Evolutionary conservation across 208 protist genomes (phyloP), one percentile per base, ranked within the genome.

Genomic region (Crithidia mellificae): DNA sequence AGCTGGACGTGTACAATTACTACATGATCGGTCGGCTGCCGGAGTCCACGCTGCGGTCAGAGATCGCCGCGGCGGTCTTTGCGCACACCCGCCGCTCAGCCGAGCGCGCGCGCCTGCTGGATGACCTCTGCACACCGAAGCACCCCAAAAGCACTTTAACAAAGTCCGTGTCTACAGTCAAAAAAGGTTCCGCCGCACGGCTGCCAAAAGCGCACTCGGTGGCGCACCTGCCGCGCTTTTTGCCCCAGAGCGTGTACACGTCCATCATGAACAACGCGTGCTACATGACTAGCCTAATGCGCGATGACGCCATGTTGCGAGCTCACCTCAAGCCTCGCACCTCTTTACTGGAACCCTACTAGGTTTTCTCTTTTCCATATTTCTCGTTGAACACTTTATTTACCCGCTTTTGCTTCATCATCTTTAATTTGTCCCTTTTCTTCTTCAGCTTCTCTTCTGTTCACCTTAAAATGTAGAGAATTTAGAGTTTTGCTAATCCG

Each of bases 211-310:
- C 24, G 44, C 41, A 14, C 2, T 53, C 22, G 7, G 43, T 19
- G 20, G 57, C 53, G n/a, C 47, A 44, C 22, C 38, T 80, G 41
- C 76, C 80, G 9, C 39, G 41, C 7, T 87, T 93, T 63, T 63
- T 93, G 20, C 62, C 75, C 0, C 29, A 65, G 0, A 47, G 46
- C 32, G 73, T 70, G 19, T 76, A 77, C 38, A 49, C 52, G 17
- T 61, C 72, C 12, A 77, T 91, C 15, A 53, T 91, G 29, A 76
- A 91, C 62, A 93, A 93, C 63, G 74, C 80, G 8, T 93, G 88
- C 68, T 87, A 83, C 50, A 52, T 91, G 30, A 83, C 85, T 11
- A 83, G 84, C 58, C 56, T 81, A 5, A 68, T 93, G 36, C 88
- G 80, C 17, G 71, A 78, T 43, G 73, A 81, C 54, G 47, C 49